Evolutionary conservation across 73 alveolate genomes (phyloP).

Genomic region (Stentor coeruleus): DNA sequence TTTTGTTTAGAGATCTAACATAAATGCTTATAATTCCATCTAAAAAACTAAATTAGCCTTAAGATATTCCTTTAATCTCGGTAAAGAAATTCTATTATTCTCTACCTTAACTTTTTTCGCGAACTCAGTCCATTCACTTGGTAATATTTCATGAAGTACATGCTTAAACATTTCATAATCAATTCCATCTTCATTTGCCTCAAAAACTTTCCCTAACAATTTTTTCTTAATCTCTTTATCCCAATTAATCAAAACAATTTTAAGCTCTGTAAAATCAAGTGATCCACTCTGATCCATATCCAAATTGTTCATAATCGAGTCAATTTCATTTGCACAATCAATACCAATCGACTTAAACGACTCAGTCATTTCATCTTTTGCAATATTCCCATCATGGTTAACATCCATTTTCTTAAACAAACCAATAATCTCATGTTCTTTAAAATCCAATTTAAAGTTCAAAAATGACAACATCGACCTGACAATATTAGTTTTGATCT

Average conservation of each 20-base stretch:
- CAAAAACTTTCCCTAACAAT: not conserved
- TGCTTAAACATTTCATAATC: not conserved
- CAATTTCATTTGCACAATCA: not conserved
- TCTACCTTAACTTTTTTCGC: not conserved
- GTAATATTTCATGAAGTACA: not conserved
- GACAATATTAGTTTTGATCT: not conserved
- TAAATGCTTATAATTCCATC: too few relatives aligned
- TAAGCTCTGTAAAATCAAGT: conserved; percentile 9
- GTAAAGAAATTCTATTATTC: not conserved
- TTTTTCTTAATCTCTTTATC: not conserved
- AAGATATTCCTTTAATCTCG: not conserved
- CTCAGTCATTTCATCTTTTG: not conserved
- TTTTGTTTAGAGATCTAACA: too few relatives aligned
- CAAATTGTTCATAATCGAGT: not conserved
- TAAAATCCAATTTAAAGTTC: not conserved
- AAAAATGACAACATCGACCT: not conserved
- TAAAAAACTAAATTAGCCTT: not conserved
- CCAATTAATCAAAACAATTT: not conserved
- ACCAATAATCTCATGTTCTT: not conserved
- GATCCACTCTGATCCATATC: not conserved
- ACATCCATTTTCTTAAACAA: not conserved
- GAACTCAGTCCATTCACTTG: conserved; percentile 12
- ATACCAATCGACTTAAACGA: not conserved
- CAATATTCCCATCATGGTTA: not conserved
- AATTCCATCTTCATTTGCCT: not conserved